phyloP scores from a whole-genome alignment of 257 asterid species.

The Ophiorrhiza pumila region DNA sequence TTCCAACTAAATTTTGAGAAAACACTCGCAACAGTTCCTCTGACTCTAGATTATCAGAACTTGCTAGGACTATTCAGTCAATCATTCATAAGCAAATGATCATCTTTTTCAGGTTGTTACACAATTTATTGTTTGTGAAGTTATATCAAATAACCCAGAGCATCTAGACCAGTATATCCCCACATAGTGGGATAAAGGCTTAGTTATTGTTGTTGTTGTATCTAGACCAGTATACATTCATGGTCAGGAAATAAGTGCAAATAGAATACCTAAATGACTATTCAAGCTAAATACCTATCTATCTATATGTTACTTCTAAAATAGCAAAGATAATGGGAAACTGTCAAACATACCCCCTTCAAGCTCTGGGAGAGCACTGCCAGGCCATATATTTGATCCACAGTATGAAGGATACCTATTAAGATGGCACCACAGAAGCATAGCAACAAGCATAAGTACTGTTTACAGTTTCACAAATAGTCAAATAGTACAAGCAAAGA shows the following conservation, averaged over 20 bases:
- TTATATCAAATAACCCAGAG: neutral
- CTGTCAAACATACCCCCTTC: constrained; percentile 54
- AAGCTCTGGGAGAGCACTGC: constrained; percentile 66
- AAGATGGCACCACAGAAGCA: constrained; percentile 10
- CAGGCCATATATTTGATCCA: constrained; percentile 84
- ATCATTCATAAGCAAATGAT: neutral
- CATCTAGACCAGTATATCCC: neutral
- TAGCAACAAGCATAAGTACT: constrained; percentile 15
- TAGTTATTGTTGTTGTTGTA: too few species aligned
- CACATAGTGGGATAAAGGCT: too few species aligned
- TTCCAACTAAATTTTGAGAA: neutral
- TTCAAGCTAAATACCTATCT: neutral
- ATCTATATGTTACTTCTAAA: neutral
- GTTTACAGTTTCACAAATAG: neutral
- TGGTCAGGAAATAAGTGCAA: neutral
- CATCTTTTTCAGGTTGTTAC: neutral
- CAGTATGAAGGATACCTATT: constrained; percentile 88
- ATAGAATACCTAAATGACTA: neutral
- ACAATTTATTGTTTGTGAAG: neutral
- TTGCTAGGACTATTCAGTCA: neutral
- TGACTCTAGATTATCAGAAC: neutral
- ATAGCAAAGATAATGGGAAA: neutral
- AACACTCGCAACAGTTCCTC: neutral
- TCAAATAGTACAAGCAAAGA: neutral
- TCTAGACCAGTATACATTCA: neutral